These are phyloP conservation scores for Komagataella pastoris DNA, from an alignment of 805 yeast species.

Conservation along the genomic window DNA sequence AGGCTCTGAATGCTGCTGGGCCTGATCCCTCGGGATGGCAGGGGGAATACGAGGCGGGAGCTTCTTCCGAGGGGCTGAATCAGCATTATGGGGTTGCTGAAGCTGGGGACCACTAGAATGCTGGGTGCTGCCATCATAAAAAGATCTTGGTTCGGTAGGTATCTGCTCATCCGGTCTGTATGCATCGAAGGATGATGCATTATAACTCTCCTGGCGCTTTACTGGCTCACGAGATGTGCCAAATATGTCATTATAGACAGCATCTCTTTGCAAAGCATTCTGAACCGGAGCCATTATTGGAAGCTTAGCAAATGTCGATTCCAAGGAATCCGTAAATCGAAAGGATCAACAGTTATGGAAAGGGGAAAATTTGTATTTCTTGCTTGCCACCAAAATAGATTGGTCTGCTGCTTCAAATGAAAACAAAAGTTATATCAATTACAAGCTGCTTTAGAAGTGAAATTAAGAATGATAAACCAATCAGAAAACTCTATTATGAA, in stretches of 20 bases:
- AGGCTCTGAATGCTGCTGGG: not conserved
- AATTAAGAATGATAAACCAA: not conserved
- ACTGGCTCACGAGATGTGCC: slow-evolving; percentile 10
- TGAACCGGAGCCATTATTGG: not conserved
- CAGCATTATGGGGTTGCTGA: not conserved
- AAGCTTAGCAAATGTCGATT: not conserved
- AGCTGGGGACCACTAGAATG: not conserved
- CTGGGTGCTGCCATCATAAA: not conserved
- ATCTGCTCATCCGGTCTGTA: not conserved
- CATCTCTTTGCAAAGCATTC: slow-evolving; percentile 9
- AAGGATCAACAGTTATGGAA: not conserved
- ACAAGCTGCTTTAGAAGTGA: not conserved
- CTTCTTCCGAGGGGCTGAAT: not conserved
- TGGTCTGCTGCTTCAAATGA: not conserved
- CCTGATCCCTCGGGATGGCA: not conserved
- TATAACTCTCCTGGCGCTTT: not conserved
- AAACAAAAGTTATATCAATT: not conserved
- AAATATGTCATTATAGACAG: slow-evolving; percentile 16
- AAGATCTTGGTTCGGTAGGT: not conserved
- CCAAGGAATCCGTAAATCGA: not conserved
- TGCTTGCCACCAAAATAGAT: not conserved
- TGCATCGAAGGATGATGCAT: not conserved
- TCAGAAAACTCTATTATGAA: not conserved
- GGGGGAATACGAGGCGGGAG: not conserved
- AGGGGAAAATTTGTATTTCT: not conserved